phyloP scores from a whole-genome alignment of 140 eudicot genomes.

The Ambrosia hybrid region DNA sequence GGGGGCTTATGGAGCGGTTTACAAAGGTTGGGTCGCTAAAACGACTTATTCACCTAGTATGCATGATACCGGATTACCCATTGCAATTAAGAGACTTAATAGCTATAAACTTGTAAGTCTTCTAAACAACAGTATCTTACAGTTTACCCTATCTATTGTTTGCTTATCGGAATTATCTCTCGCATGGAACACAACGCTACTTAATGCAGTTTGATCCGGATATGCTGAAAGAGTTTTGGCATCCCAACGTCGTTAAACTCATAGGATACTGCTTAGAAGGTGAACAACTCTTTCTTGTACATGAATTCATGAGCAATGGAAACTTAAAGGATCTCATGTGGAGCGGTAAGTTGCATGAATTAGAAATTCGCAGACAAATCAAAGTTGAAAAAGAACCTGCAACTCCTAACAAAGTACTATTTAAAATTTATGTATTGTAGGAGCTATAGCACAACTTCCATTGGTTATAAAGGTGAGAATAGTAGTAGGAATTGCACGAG shows the following conservation, averaged over 20 bases:
- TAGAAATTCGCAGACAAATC: not conserved
- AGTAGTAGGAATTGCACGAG: conserved; percentile 4
- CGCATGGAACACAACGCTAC: not conserved
- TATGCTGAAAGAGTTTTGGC: conserved; percentile 2
- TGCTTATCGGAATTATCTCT: not conserved
- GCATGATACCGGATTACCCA: conserved; percentile 14
- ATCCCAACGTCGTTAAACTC: conserved; percentile 29
- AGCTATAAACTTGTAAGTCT: not conserved
- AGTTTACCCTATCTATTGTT: not conserved
- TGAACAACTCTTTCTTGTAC: conserved; percentile 17
- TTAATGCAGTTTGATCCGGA: conserved; percentile 22
- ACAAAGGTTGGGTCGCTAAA: conserved; percentile 33
- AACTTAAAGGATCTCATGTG: conserved; percentile 1
- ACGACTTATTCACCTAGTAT: not conserved
- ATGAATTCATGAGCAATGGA: conserved; percentile 28
- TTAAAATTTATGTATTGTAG: not conserved
- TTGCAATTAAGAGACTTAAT: conserved; percentile 7
- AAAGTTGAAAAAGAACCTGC: not conserved
- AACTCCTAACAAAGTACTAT: not conserved
- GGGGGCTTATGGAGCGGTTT: conserved; percentile 15
- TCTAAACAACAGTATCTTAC: not conserved
- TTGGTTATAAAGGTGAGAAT: conserved; percentile 11
- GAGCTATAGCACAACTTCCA: conserved; percentile 4
- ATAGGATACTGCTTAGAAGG: conserved; percentile 28
- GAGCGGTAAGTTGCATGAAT: not conserved